Evolutionary conservation across 208 protist genomes (phyloP), one percentile per base, ranked within the genome.

Genomic region (Trypanosoma caninum): DNA sequence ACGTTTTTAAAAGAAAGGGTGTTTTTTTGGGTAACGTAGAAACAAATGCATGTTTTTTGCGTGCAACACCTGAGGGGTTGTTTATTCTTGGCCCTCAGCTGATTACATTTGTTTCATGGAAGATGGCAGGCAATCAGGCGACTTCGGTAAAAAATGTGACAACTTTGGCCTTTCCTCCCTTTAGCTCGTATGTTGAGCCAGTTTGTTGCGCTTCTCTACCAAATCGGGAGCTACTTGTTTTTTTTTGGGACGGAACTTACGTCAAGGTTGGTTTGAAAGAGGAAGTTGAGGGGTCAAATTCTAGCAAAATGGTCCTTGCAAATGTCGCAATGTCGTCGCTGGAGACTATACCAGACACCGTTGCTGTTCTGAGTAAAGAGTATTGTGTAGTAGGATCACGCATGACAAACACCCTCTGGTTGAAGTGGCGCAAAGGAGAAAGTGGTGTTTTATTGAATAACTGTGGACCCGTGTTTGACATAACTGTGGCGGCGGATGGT

Each of bases 391-490:
- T 88, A 8, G 69, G 65, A 33, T 93, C 87, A 10, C 68, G 69
- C 25, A 76, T 87, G 50, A 69, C 67, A 42, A 64, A 79, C 72
- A 88, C 65, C 2, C 34, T 87, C 8, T 68, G 82, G 18, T 35
- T 87, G 28, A 69, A 82, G 1, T 63, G 76, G 25, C 40, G 31
- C 47, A 72, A 69, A 11, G 62, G 62, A 27, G 50, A 66, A 54
- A 75, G 62, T 34, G 61, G 69, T 20, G 65, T 62, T 6, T 68
- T 90, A 1, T 34, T 90, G 18, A 48, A 75, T 16, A 78, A 94
- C 68, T 84, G 76, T 61, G 88, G 88, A 20, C 84, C 84, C 1
- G 80, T 92, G 3, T 59, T 92, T 14, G 82, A 84, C 53, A 82
- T 94, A 59, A 70, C 74, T 8, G 73, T 81, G 23, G 59, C 76